Conservation (phyloP, 1,139 yeast species). For the Debaryomycetaceae sp. region DNA sequence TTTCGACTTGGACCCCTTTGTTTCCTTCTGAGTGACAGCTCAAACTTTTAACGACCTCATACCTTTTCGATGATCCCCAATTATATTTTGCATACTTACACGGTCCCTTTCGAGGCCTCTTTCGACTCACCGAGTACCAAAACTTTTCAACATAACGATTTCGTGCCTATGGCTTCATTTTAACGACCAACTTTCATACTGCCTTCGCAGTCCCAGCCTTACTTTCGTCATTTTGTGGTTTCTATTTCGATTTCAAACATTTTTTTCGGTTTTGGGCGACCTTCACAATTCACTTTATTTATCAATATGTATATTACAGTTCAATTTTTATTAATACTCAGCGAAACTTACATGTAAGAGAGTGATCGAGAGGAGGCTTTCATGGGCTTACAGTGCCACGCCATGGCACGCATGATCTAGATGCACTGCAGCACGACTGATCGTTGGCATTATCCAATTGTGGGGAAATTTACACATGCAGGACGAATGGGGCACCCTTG, state of each 20-base stretch:
- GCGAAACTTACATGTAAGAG: no score
- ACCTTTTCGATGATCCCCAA: neutral
- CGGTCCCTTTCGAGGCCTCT: neutral
- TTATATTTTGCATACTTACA: neutral
- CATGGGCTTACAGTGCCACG: no score
- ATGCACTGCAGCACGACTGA: no score
- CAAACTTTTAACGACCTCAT: neutral
- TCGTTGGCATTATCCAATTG: no score
- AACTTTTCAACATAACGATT: neutral
- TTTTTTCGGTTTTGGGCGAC: conserved; percentile 5
- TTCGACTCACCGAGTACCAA: neutral
- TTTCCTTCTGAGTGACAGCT: conserved; percentile 21
- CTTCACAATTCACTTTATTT: conserved; percentile 1
- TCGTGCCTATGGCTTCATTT: conserved; percentile 5
- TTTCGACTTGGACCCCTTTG: conserved; percentile 28
- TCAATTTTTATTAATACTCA: no score
- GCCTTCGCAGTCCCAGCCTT: no score
- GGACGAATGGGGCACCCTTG: no score
- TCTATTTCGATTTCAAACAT: conserved; percentile 1
- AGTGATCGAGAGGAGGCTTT: no score
- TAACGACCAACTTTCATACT: neutral
- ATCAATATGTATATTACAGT: conserved; percentile 3
- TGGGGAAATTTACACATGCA: no score
- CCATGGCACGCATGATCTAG: no score
- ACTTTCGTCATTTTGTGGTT: conserved; percentile 3